Conservation (phyloP, 2,329 filamentous ascomycete genomes). For the Fusarium nelsonii region DNA sequence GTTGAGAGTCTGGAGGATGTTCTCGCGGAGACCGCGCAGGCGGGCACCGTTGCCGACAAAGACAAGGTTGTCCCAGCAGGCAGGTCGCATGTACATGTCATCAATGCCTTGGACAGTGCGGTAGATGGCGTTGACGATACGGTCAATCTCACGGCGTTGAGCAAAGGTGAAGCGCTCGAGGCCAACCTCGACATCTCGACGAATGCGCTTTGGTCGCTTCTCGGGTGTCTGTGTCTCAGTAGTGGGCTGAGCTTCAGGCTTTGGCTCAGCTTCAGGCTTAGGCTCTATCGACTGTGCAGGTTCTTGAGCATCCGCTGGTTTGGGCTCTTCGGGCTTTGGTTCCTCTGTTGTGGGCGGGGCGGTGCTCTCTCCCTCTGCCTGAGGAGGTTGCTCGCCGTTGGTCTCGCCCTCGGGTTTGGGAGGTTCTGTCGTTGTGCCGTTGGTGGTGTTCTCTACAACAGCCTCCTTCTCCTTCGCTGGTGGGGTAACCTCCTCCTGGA, state of each 20-base stretch:
- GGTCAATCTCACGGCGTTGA: slow-evolving; percentile 79
- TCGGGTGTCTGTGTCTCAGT: slow-evolving; percentile 54
- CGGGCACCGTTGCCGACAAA: slow-evolving; percentile 89
- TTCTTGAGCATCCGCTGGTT: slow-evolving; percentile 44
- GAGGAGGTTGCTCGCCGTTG: slow-evolving; percentile 27
- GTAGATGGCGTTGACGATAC: slow-evolving; percentile 86
- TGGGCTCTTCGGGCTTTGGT: slow-evolving; percentile 42
- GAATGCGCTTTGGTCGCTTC: slow-evolving; percentile 66
- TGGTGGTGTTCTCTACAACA: slow-evolving; percentile 22
- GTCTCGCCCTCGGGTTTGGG: slow-evolving; percentile 30
- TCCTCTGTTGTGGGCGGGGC: slow-evolving; percentile 9
- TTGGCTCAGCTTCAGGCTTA: slow-evolving; percentile 34
- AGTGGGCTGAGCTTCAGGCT: slow-evolving; percentile 39
- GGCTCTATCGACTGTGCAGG: slow-evolving; percentile 40
- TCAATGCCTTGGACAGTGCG: slow-evolving; percentile 84
- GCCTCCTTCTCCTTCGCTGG: slow-evolving; percentile 52
- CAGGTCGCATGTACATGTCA: slow-evolving; percentile 84
- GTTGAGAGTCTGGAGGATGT: slow-evolving; percentile 82
- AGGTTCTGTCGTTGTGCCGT: slow-evolving; percentile 37
- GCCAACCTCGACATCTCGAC: slow-evolving; percentile 80
- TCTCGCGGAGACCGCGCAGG: slow-evolving; percentile 85
- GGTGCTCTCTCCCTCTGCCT: slow-evolving; percentile 20
- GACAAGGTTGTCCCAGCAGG: slow-evolving; percentile 92
- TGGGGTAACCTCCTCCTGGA: slow-evolving; percentile 64
- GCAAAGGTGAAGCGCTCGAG: slow-evolving; percentile 79